Evolutionary conservation across 345 rosid genomes (phyloP).

Genomic region (Bruguiera sexangula): DNA sequence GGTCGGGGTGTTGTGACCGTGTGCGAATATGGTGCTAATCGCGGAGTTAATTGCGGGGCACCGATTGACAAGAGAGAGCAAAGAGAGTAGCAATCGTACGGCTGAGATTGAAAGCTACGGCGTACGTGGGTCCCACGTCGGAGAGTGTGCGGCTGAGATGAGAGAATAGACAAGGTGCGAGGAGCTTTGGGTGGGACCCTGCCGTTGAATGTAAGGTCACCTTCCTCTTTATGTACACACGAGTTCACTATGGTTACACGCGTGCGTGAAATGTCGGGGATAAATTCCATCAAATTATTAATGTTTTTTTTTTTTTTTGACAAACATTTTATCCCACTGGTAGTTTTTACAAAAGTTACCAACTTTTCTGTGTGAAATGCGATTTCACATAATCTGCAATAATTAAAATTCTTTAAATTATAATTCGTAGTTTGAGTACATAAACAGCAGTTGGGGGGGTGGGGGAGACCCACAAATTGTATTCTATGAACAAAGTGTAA

Average conservation of each 20-base stretch:
- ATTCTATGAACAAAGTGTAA: too few relatives aligned
- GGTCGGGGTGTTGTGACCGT: too few relatives aligned
- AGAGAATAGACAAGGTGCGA: background rate
- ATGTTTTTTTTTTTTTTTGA: too few relatives aligned
- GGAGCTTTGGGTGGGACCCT: slow-evolving; percentile 12
- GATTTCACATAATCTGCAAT: too few relatives aligned
- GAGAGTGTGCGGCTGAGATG: background rate
- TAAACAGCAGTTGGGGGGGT: too few relatives aligned
- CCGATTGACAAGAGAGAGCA: background rate
- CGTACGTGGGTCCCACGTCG: background rate
- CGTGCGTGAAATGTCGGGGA: slow-evolving; percentile 4
- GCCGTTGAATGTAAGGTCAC: slow-evolving; percentile 10
- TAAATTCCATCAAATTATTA: too few relatives aligned
- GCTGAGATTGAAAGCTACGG: slow-evolving; percentile 21
- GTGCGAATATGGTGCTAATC: slow-evolving; percentile 8
- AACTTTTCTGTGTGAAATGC: too few relatives aligned
- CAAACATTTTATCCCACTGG: too few relatives aligned
- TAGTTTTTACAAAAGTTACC: too few relatives aligned
- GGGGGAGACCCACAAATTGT: too few relatives aligned
- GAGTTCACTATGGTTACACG: background rate
- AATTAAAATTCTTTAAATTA: too few relatives aligned
- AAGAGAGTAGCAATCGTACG: slow-evolving; percentile 17
- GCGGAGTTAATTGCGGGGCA: slow-evolving; percentile 36
- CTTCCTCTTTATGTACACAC: background rate
- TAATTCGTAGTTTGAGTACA: too few relatives aligned